phyloP scores from a whole-genome alignment of 2,329 filamentous ascomycete species.

The Ceratocystis eucalypticola region DNA sequence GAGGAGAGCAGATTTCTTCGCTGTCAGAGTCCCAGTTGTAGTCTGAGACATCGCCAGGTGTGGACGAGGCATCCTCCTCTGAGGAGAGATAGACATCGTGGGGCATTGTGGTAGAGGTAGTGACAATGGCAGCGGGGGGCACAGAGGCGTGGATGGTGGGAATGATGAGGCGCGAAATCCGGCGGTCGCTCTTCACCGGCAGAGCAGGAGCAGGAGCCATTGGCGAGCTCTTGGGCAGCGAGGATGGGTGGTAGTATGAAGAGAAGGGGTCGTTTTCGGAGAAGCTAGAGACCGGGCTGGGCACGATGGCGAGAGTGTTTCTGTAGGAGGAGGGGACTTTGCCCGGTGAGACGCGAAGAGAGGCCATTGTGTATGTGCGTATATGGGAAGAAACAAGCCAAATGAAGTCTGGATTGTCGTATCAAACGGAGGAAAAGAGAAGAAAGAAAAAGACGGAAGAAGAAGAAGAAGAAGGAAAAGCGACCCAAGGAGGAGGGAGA shows the following conservation, averaged over 20 bases:
- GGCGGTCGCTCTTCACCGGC: constrained; percentile 33
- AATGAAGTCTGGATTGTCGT: not conserved
- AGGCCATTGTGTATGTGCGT: constrained; percentile 11
- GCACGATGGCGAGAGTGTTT: constrained; percentile 17
- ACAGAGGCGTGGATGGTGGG: constrained; percentile 9
- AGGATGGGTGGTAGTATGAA: constrained; percentile 14
- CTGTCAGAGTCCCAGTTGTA: constrained; percentile 37
- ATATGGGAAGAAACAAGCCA: not conserved
- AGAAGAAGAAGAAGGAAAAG: not conserved
- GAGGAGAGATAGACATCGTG: constrained; percentile 52
- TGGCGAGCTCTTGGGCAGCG: constrained; percentile 11
- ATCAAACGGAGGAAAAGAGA: not conserved
- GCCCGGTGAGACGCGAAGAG: constrained; percentile 12
- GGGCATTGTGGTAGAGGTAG: constrained; percentile 26
- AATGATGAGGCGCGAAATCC: constrained; percentile 31
- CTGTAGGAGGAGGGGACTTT: constrained; percentile 14
- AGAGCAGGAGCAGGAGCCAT: constrained; percentile 27
- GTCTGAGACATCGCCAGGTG: constrained; percentile 46
- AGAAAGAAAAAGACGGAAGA: not conserved
- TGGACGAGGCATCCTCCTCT: constrained; percentile 51
- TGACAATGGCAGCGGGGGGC: not conserved
- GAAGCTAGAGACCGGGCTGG: constrained; percentile 20
- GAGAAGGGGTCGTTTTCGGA: constrained; percentile 16
- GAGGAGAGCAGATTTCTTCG: constrained; percentile 23
- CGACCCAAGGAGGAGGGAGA: too few relatives aligned